A percentile compares a stretch with the other conserved stretches of the same genome.
Evolutionary conservation across 345 rosid genomes (phyloP).

Genomic region (Anastatica hierochuntica): DNA sequence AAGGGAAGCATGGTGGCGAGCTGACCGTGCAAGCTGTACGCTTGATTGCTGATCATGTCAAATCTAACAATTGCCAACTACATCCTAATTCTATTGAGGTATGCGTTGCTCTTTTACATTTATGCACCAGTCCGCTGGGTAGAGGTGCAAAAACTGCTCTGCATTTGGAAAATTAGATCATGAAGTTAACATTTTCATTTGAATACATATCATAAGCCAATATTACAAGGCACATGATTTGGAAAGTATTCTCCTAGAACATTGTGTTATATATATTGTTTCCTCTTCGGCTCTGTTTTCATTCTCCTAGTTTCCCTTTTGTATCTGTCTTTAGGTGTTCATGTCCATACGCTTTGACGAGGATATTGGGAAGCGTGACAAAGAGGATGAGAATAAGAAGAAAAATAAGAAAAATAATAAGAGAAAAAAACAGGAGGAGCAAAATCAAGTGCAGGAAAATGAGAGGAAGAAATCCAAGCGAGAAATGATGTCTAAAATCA

Average conservation of each 20-base stretch:
- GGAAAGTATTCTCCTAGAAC: neutral
- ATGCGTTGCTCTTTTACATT: constrained; percentile 5
- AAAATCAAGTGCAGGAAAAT: constrained; percentile 39
- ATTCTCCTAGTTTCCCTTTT: constrained; percentile 2
- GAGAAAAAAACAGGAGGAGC: constrained; percentile 47
- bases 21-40: constrained; percentile 70
- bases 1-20: constrained; percentile 87
- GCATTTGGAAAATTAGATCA: no score
- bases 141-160: neutral
- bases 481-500: constrained; percentile 56
- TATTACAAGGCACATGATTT: neutral
- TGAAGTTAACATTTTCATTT: neutral
- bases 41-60: constrained; percentile 75
- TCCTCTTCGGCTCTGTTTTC: constrained; percentile 4
- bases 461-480: constrained; percentile 60
- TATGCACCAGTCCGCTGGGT: neutral
- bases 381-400: constrained; percentile 28
- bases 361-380: constrained; percentile 46
- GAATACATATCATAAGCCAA: neutral
- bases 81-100: constrained; percentile 89
- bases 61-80: constrained; percentile 66
- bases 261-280: neutral
- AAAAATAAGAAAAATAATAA: constrained; percentile 49
- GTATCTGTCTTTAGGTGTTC: constrained; percentile 46
- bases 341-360: constrained; percentile 80